A percentile compares a stretch with the other conserved stretches of the same genome.
Conservation (phyloP, 108 stramenopile genomes). For the Fragilaria crotonensis region DNA sequence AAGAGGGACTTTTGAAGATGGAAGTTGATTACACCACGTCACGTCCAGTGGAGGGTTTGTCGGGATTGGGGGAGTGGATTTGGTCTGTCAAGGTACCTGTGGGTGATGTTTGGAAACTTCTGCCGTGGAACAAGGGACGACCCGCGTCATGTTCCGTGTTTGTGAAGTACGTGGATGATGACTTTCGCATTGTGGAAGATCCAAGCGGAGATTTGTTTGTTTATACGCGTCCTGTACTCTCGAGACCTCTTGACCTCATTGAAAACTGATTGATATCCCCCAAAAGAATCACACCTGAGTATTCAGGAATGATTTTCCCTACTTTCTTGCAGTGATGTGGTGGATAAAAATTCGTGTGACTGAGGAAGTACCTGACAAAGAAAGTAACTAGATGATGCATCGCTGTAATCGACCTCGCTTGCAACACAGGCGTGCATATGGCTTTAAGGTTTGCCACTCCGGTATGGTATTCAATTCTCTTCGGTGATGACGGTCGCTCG, state of each 20-base stretch:
- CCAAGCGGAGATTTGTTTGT: slow-evolving; percentile 76
- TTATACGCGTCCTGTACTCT: slow-evolving; percentile 76
- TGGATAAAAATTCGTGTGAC: too few species aligned
- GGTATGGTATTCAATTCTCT: too few species aligned
- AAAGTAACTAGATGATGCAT: too few species aligned
- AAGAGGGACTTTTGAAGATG: slow-evolving; percentile 58
- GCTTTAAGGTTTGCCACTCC: too few species aligned
- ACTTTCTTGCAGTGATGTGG: too few species aligned
- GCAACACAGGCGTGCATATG: too few species aligned
- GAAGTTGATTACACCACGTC: slow-evolving; percentile 81
- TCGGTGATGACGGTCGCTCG: too few species aligned
- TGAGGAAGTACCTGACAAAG: too few species aligned
- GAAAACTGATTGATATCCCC: background rate
- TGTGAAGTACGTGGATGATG: slow-evolving; percentile 64
- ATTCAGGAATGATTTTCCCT: too few species aligned
- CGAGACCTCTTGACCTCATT: slow-evolving; percentile 40
- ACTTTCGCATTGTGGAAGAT: slow-evolving; percentile 80
- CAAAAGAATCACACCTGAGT: too few species aligned
- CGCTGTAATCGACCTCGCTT: too few species aligned
- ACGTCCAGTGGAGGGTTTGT: slow-evolving; percentile 64
- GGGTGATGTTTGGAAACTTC: slow-evolving; percentile 69
- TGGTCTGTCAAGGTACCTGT: slow-evolving; percentile 83
- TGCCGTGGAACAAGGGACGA: slow-evolving; percentile 84
- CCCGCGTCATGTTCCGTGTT: slow-evolving; percentile 59
- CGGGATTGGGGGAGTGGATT: slow-evolving; percentile 75